Evolutionary conservation across 495 filamentous ascomycete species (phyloP).

Genomic region (Rostrohypoxylon terebratum): DNA sequence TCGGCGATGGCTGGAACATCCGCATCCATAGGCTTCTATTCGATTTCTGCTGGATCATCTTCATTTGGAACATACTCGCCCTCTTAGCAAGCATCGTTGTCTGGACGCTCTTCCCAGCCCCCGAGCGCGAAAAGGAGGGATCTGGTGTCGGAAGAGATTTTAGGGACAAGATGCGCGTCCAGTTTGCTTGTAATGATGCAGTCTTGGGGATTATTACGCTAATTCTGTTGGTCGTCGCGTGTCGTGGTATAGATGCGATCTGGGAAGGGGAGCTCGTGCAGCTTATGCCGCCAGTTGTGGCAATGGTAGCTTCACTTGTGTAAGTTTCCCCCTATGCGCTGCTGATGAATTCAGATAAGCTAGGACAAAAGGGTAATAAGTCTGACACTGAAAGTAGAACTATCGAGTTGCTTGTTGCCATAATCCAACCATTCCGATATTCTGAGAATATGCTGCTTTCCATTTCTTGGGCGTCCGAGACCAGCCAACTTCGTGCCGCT

Average conservation of each 20-base stretch:
- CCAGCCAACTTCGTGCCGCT: not conserved
- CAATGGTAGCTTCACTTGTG: conserved; percentile 22
- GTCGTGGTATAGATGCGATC: not conserved
- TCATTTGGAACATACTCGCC: conserved; percentile 12
- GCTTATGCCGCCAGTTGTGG: conserved; percentile 4
- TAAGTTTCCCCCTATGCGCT: conserved; percentile 1
- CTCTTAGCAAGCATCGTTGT: conserved; percentile 1
- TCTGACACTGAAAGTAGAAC: not conserved
- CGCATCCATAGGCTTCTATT: conserved; percentile 9
- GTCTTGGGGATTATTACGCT: conserved; percentile 8
- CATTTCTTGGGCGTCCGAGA: not conserved
- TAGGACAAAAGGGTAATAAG: not conserved
- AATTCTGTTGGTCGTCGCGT: conserved; percentile 14
- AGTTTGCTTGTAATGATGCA: conserved; percentile 12
- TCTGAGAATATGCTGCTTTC: conserved; percentile 13
- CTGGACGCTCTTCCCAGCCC: conserved; percentile 1
- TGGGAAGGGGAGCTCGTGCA: not conserved
- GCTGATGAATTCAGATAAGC: not conserved
- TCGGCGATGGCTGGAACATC: conserved; percentile 5
- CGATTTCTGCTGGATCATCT: conserved; percentile 21
- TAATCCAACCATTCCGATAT: conserved; percentile 19
- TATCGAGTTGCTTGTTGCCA: conserved; percentile 15
- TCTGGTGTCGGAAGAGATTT: not conserved
- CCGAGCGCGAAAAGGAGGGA: not conserved
- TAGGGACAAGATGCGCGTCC: not conserved